Conservation (phyloP, 345 rosid species). For the Eucalyptus microcorys region DNA sequence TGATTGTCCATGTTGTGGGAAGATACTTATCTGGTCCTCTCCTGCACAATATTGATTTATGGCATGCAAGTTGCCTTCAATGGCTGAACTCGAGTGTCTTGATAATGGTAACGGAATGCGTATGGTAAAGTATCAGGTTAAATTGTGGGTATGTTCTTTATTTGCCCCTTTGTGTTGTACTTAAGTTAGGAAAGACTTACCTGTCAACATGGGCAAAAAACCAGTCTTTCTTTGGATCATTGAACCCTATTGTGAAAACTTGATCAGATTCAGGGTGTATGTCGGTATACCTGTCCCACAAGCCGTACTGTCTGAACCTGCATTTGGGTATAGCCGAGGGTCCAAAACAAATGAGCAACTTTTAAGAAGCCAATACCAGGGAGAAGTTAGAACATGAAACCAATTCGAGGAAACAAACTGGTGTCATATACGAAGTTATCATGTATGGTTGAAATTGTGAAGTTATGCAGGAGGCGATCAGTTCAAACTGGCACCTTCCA, state of each 20-base stretch:
- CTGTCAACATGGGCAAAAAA: slow-evolving; percentile 29
- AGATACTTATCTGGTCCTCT: slow-evolving; percentile 10
- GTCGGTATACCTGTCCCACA: slow-evolving; percentile 30
- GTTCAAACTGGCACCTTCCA: background rate
- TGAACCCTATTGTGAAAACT: slow-evolving; percentile 14
- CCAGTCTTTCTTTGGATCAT: slow-evolving; percentile 17
- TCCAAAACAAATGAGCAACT: background rate
- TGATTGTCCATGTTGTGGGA: slow-evolving; percentile 18
- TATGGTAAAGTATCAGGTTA: background rate
- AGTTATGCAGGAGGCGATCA: background rate
- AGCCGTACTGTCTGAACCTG: slow-evolving; percentile 29
- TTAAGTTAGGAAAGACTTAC: background rate
- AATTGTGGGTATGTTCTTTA: background rate
- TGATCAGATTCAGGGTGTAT: slow-evolving; percentile 12
- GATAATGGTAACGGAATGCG: background rate
- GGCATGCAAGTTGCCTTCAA: background rate
- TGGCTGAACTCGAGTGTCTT: background rate
- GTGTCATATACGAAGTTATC: background rate
- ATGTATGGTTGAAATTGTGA: background rate
- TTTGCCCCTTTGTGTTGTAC: background rate
- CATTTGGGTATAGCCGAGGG: background rate
- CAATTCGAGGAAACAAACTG: background rate
- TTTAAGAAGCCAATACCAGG: background rate
- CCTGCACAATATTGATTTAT: background rate
- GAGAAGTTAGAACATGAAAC: background rate